A percentile compares a stretch with the other conserved stretches of the same genome.
These are phyloP conservation scores for Harringtonia lauricola DNA, from an alignment of 2,329 filamentous ascomycete species.

Conservation along the genomic window DNA sequence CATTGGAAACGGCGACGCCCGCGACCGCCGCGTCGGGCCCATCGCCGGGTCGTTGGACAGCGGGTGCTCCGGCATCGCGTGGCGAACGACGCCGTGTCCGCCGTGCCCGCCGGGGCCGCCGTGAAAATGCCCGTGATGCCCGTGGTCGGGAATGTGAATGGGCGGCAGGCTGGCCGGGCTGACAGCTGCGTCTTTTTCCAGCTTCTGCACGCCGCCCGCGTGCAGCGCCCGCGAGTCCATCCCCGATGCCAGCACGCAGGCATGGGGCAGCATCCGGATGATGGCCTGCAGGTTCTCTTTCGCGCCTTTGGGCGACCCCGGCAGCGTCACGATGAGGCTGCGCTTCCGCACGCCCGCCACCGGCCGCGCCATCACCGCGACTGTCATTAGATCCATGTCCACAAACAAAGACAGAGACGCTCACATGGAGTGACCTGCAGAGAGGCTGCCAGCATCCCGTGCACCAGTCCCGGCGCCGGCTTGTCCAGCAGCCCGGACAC, in stretches of 20 bases:
- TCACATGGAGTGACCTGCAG: slow-evolving; percentile 80
- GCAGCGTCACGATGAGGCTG: slow-evolving; percentile 77
- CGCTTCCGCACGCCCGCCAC: slow-evolving; percentile 78
- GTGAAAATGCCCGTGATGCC: slow-evolving; percentile 47
- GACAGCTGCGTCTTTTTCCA: slow-evolving; percentile 75
- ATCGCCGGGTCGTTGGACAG: slow-evolving; percentile 50
- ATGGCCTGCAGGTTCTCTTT: slow-evolving; percentile 86
- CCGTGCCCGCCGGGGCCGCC: no score
- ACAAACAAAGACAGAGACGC: slow-evolving; percentile 19
- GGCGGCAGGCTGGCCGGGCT: slow-evolving; percentile 26
- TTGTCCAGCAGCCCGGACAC: slow-evolving; percentile 70
- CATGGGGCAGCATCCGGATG: slow-evolving; percentile 84
- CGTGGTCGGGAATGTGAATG: slow-evolving; percentile 42
- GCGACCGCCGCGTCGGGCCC: slow-evolving; percentile 59
- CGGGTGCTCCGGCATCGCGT: slow-evolving; percentile 47
- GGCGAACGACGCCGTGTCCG: slow-evolving; percentile 57
- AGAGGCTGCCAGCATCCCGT: slow-evolving; percentile 85
- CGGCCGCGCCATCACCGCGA: slow-evolving; percentile 93
- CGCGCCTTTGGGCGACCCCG: slow-evolving; percentile 90
- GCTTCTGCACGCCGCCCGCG: slow-evolving; percentile 66
- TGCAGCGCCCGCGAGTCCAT: slow-evolving; percentile 73
- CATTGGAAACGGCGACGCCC: slow-evolving; percentile 89
- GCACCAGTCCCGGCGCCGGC: slow-evolving; percentile 81
- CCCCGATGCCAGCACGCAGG: slow-evolving; percentile 81
- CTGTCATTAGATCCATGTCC: no score